Conservation (phyloP, 495 filamentous ascomycete genomes). For the Terfezia claveryi region DNA sequence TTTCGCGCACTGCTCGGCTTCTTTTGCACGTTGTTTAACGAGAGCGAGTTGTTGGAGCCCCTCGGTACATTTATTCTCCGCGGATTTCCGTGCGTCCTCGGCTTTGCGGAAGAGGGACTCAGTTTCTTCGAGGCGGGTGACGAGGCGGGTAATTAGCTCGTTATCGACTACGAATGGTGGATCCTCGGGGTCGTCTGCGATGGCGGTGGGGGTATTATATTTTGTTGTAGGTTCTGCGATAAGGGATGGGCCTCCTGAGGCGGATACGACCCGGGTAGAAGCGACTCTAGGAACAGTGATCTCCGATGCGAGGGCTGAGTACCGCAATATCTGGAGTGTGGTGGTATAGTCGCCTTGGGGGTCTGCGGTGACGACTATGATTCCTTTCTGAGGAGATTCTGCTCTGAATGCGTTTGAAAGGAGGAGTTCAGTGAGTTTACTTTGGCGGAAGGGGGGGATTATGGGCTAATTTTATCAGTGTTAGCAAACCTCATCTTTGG, state of each 20-base stretch:
- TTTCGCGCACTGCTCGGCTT: no score
- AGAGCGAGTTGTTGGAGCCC: no score
- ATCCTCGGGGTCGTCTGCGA: constrained; percentile 28
- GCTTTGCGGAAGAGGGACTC: constrained; percentile 34
- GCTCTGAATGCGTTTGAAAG: constrained; percentile 82
- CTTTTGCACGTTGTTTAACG: no score
- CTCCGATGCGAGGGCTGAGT: constrained; percentile 81
- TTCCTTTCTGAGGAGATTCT: constrained; percentile 48
- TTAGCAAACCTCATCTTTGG: no score
- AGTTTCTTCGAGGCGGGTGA: constrained; percentile 46
- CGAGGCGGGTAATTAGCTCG: constrained; percentile 50
- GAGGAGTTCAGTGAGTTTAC: constrained; percentile 86
- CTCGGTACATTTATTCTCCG: constrained; percentile 19
- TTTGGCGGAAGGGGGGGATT: constrained; percentile 79
- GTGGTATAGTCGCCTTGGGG: constrained; percentile 88
- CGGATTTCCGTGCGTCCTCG: constrained; percentile 34
- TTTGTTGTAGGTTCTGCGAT: constrained; percentile 12
- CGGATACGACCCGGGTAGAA: constrained; percentile 4
- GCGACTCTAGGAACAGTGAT: constrained; percentile 57
- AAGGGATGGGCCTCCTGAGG: constrained; percentile 18
- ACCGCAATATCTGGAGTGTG: constrained; percentile 85
- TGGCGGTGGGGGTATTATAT: constrained; percentile 23
- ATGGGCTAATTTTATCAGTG: background rate
- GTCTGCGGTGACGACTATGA: constrained; percentile 95
- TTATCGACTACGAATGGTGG: constrained; percentile 51